Evolutionary conservation across 139 green algal species (phyloP), one percentile per base, ranked within the genome.

Genomic region (Pseudopediastrum boryanum): DNA sequence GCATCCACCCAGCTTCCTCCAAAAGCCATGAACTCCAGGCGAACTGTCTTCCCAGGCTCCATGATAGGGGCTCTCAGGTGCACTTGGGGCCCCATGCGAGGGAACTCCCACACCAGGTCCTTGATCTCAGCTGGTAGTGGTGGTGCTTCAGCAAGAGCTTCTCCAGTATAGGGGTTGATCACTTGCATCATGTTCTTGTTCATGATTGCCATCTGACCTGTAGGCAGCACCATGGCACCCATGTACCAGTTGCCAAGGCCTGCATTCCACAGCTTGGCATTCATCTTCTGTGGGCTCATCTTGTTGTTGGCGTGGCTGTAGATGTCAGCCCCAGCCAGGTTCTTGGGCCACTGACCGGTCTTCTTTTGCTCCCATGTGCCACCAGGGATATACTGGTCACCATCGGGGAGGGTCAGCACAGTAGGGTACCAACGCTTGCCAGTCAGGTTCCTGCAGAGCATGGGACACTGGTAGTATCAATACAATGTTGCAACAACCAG

Each of bases 121-220:
- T 77, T 65, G 31, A 77, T 51, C n/a, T 23, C 19, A 2, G 48
- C 69, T 38, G 69, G 48, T 51, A 77, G 69, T 8, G 48, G 21
- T 16, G 69, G 69, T 3, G 69, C 69, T 25, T 52, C 50, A 23
- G 69, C 69, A 33, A 66, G 35, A 4, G 69, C 69, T 3, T 65
- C 69, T 2, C 69, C 69, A 10, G 69, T 66, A 35, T 65, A 77
- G 4, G 69, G 69, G 69, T 66, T 63, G 4, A 77, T 35, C 31
- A 77, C 69, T 51, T 77, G 69, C 48, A 73, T 38, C 69, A 77
- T 66, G 50, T 77, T 77, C 16, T 51, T 77, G 35, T 77, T 77
- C 44, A 65, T 65, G 10, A 63, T 8, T 7, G 69, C 48, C 8
- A 77, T 21, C 69, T 77, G 50, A 51, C 69, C 69, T 7, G 35